Evolutionary conservation across 495 filamentous ascomycete genomes (phyloP), one percentile per base, ranked within the genome.

Genomic region (Penicillium chermesinum): DNA sequence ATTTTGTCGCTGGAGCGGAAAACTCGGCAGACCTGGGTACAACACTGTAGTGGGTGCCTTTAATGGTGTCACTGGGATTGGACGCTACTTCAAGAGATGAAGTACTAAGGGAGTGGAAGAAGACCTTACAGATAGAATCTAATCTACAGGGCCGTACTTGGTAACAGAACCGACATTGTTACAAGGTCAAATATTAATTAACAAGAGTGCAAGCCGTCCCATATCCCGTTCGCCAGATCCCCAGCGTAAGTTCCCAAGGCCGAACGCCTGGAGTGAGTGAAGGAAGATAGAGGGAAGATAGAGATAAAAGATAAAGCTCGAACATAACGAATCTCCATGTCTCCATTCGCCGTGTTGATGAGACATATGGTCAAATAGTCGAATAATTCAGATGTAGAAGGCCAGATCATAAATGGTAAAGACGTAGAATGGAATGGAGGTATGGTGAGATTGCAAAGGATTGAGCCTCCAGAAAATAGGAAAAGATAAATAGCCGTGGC

Each of bases 131-230:
- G 33, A 30, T 30, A 5, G 25, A 30, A 30, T 30, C 25, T 30
- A 30, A 4, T 30, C 10, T n/a, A n/a, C n/a, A n/a, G 25, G 25
- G 25, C 25, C 10, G 10, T 5, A 30, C 10, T 10, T 18, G 20
- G 3, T 41, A 18, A 38, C 22, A 14, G 22, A 16, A 43, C 16
- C 21, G 21, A 36, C 2, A 44, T 60, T 61, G 54, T 58, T 58
- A 61, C 50, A 57, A 42, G 17, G 21, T 22, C n/a, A 38, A 3
- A 38, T 46, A 7, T 20, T 30, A 44, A 35, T 34, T 20, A 3
- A 33, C 19, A 36, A 21, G 51, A 50, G 42, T 27, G 50, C 53
- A 60, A 58, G 43, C 44, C 44, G 38, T 46, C 41, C 56, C 56
- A 48, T 18, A 50, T 50, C 40, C 44, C 21, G 30, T 41, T 43